phyloP scores from a whole-genome alignment of 768 basidiomycete species.

The Terana coerulea region DNA sequence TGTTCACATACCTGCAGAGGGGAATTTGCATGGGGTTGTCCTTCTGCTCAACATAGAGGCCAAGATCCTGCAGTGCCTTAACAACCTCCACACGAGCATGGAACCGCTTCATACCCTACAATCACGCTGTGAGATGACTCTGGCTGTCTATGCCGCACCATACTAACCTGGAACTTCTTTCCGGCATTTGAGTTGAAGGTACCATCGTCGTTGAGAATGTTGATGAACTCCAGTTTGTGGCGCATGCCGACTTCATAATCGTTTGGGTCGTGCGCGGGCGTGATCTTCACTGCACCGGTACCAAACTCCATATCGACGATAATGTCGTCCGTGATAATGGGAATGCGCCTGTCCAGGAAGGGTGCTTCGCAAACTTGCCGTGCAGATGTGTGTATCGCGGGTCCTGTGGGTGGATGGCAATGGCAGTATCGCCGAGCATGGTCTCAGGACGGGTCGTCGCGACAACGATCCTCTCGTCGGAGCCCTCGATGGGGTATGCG shows the following conservation, averaged over 20 bases:
- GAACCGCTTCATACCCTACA: slow-evolving; percentile 97
- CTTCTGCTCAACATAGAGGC: slow-evolving; percentile 85
- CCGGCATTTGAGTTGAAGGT: slow-evolving; percentile 92
- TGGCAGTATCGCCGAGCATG: slow-evolving; percentile 96
- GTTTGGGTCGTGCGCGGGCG: slow-evolving; percentile 95
- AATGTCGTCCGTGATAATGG: slow-evolving; percentile 83
- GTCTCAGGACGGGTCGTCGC: slow-evolving; percentile 99
- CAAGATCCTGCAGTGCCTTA: slow-evolving; percentile 77
- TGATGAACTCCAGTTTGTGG: slow-evolving; percentile 89
- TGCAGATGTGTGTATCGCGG: slow-evolving; percentile 91
- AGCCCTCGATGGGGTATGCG: slow-evolving; percentile 85
- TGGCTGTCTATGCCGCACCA: not conserved
- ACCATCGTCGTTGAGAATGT: slow-evolving; percentile 94
- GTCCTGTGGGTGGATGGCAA: slow-evolving; percentile 95
- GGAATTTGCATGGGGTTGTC: slow-evolving; percentile 98
- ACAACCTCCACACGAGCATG: slow-evolving; percentile 84
- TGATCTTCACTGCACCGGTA: slow-evolving; percentile 98
- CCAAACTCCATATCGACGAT: slow-evolving; percentile 92
- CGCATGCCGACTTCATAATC: slow-evolving; percentile 93
- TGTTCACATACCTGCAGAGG: slow-evolving; percentile 85
- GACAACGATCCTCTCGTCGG: slow-evolving; percentile 88
- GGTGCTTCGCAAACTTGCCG: slow-evolving; percentile 87
- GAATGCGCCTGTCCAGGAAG: slow-evolving; percentile 81
- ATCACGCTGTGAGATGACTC: not conserved
- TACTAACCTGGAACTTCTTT: slow-evolving; percentile 58